A percentile compares a stretch with the other conserved stretches of the same genome.
phyloP scores from a whole-genome alignment of 108 stramenopile genomes.

The Nitzschia putrida region DNA sequence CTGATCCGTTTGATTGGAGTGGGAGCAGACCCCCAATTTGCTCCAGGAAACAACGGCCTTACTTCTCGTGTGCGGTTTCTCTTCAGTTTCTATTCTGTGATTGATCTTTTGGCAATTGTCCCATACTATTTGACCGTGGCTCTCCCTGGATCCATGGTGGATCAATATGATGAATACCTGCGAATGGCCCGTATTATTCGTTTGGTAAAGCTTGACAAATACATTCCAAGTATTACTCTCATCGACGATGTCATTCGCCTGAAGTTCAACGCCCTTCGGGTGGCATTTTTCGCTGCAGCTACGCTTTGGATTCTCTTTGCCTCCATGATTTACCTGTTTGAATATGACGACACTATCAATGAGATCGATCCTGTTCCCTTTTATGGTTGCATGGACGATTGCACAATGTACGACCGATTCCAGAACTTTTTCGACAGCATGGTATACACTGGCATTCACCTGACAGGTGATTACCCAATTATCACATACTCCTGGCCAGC shows the following conservation, averaged over 20 bases:
- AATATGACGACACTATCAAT: conserved; percentile 68
- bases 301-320: conserved; percentile 85
- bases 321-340: conserved; percentile 76
- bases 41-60: conserved; percentile 33
- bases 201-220: conserved; percentile 85
- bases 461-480: conserved; percentile 69
- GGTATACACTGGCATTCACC: conserved; percentile 66
- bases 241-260: conserved; percentile 88
- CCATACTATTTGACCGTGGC: conserved; percentile 78
- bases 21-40: conserved; percentile 74
- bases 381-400: conserved; percentile 67
- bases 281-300: conserved; percentile 71
- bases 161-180: conserved; percentile 85
- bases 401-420: conserved; percentile 75
- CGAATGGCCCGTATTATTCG: conserved; percentile 86
- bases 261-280: conserved; percentile 62
- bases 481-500: conserved; percentile 65
- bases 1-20: conserved; percentile 72
- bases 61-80: conserved; percentile 59
- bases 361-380: conserved; percentile 70
- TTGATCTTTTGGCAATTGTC: conserved; percentile 84
- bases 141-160: conserved; percentile 63
- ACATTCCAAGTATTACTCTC: conserved; percentile 81
- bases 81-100: conserved; percentile 82
- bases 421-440: conserved; percentile 66